Percentiles rank a stretch among this genome's conserved stretches.
phyloP scores from a whole-genome alignment of 2,329 filamentous ascomycete genomes.

The Knoxdaviesia capensis region DNA sequence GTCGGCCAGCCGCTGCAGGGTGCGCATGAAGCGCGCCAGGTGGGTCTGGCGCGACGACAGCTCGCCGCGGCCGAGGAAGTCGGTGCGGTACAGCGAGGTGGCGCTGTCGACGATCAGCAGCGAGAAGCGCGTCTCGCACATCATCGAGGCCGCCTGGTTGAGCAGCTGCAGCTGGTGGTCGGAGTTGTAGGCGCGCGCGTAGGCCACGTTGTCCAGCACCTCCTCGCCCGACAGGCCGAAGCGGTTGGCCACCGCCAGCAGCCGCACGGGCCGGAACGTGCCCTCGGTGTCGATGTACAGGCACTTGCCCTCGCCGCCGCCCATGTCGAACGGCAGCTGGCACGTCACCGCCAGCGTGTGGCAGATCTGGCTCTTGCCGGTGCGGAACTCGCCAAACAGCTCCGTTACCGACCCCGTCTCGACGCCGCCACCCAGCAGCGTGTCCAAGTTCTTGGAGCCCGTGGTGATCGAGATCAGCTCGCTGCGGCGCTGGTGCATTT shows the following conservation, averaged over 20 bases:
- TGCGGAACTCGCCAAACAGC: constrained; percentile 93
- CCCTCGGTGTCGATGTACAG: constrained; percentile 97
- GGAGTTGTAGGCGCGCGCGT: constrained; percentile 94
- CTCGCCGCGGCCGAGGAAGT: constrained; percentile 92
- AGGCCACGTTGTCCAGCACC: constrained; percentile 94
- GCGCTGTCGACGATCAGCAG: constrained; percentile 91
- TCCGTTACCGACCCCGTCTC: constrained; percentile 97
- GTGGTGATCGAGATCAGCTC: constrained; percentile 97
- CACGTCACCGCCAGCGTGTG: constrained; percentile 98
- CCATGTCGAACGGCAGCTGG: constrained; percentile 96
- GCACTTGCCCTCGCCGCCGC: constrained; percentile 93
- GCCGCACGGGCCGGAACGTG: constrained; percentile 80
- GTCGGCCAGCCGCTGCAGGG: constrained; percentile 55
- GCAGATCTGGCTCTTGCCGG: constrained; percentile 95
- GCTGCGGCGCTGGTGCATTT: constrained; percentile 94
- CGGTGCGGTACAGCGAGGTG: constrained; percentile 85
- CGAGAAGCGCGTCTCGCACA: constrained; percentile 97
- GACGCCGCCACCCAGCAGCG: constrained; percentile 77
- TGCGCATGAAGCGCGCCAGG: constrained; percentile 74
- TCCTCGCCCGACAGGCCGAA: constrained; percentile 93
- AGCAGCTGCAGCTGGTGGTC: constrained; percentile 92
- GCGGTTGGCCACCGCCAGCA: constrained; percentile 79
- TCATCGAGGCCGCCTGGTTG: constrained; percentile 92
- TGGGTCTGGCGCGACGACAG: constrained; percentile 84
- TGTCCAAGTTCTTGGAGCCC: constrained; percentile 93